Evolutionary conservation across 2,329 filamentous ascomycete genomes (phyloP), one percentile per base, ranked within the genome.

Genomic region (Madurella mycetomatis): DNA sequence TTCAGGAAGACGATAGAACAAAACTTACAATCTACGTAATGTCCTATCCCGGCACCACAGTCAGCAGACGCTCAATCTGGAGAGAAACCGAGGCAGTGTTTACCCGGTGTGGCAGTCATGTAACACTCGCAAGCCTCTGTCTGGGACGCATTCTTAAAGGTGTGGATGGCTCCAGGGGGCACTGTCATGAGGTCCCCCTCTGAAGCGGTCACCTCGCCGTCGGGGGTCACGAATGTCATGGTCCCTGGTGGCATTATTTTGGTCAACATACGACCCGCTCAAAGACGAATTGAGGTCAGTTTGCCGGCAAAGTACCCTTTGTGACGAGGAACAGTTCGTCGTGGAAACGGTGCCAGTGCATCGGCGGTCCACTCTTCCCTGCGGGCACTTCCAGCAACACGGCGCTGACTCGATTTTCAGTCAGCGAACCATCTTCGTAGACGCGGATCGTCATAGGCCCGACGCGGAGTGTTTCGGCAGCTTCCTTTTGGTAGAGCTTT

Each of bases 341-440:
- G 42, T 71, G 69, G 41, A 70, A 70, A 5, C 69, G 65, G 51
- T 70, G 69, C 69, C 69, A 71, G 37, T 71, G 69, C 69, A 72
- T 69, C 13, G 68, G 69, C 31, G 69, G 69, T 1, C 69, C 69
- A 8, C 66, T 68, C 31, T 61, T 51, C 1, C 68, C 68, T 0
- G 64, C 58, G 1, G 69, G 69, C 8, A 70, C 53, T 56, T 66
- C 63, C 31, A 71, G 55, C 32, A 66, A 60, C 54, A 70, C 62
- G 41, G 60, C 64, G 37, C 66, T 66, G 51, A 71, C 63, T 25
- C 69, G 65, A 54, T 70, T 67, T 51, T 69, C 66, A 16, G 69
- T 72, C 50, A 61, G 60, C 9, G 62, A 63, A 5, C 69, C 69
- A 52, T 72, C 69, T 45, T 72, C 69, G 40, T 65, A 67, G 31